Base-by-base conservation (phyloP, 768 basidiomycete genomes). In the Pleurotus djamor region DNA sequence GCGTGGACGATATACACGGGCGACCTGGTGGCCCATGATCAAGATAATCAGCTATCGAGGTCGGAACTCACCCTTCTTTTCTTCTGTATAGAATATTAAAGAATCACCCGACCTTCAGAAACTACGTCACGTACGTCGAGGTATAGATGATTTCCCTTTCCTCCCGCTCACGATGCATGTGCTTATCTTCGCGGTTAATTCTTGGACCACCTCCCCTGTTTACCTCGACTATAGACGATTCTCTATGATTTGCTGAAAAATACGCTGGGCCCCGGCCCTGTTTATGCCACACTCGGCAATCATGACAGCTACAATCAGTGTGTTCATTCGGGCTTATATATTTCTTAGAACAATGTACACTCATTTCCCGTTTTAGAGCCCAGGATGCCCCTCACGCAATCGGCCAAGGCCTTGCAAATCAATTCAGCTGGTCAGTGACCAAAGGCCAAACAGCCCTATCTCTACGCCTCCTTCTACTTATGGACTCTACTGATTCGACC, bases 261-360 rank as follows among this genome's bases (percentile, higher is more conserved):
- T 13, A 76, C 77, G 64, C 76, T 91, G 34, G 84, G 83, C 13
- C 76, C 80, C 12, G 87, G 88, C 0, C 88, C 90, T n/a, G 81
- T 91, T 2, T 92, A 91, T 63, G 84, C 87, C 33, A 83, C 86
- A 0, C 73, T 92, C 7, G 90, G 90, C 7, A 92, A 92, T 67
- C 90, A 92, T 64, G 90, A 92, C 67, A 85, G 79, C 44, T 89
- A 86, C 68, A 85, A 86, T 63, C 79, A 84, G 85, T 88, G 61
- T 34, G 81, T 65, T 14, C 21, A 35, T 33, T 17, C 52, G 37
- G 21, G 10, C 37, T 58, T 49, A 13, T 51, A 13, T n/a, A 36
- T 51, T 45, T 52, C 21, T 44, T 44, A 36, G 44, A 57, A 44
- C 52, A 52, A n/a, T 17, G 35, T 17, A 17, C 9, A 4, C 16